These are phyloP conservation scores for Debaryomycetaceae sp. DNA, from an alignment of 1,139 yeast genomes.

Conservation along the genomic window DNA sequence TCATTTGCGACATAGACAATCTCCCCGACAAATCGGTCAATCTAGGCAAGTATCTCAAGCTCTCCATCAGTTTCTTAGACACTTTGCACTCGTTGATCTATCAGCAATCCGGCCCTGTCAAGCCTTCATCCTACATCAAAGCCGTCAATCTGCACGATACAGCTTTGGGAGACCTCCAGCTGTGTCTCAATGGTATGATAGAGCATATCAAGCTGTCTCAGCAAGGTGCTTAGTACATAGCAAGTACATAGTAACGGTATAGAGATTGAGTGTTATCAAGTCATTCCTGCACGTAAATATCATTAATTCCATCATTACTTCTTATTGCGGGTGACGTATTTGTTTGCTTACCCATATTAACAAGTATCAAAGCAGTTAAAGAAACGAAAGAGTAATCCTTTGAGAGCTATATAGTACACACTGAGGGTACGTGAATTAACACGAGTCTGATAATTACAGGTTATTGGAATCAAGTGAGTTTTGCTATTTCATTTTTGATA, in stretches of 20 bases:
- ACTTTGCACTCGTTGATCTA: conserved; percentile 21
- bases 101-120: conserved; percentile 6
- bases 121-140: conserved; percentile 14
- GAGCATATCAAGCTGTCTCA: not conserved
- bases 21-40: conserved; percentile 23
- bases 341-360: not conserved
- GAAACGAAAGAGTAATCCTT: not conserved
- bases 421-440: not conserved
- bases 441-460: not conserved
- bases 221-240: not conserved
- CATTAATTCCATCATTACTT: not conserved
- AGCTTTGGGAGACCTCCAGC: conserved; percentile 11
- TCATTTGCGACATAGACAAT: conserved; percentile 26
- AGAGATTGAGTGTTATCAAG: not conserved
- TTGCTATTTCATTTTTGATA: not conserved
- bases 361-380: not conserved
- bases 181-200: conserved; percentile 20
- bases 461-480: not conserved
- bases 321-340: not conserved
- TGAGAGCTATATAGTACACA: not conserved
- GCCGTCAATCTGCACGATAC: conserved; percentile 6
- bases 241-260: not conserved
- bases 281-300: not conserved
- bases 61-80: conserved; percentile 26
- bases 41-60: conserved; percentile 22